phyloP scores from a whole-genome alignment of 2,329 filamentous ascomycete species.

The Coniochaeta hoffmannii region DNA sequence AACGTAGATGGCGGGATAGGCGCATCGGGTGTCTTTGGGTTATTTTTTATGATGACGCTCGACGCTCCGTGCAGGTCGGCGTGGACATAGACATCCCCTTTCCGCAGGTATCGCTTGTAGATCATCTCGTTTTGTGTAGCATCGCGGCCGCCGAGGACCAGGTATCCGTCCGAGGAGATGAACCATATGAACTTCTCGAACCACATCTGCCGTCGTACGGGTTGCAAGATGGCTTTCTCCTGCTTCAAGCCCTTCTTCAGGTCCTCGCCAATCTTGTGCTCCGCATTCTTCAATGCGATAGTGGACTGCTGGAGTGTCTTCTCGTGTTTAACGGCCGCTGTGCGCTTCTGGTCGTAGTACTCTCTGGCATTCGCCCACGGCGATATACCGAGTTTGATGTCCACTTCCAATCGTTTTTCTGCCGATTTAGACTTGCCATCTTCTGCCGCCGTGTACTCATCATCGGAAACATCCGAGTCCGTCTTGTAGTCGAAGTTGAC shows the following conservation, averaged over 20 bases:
- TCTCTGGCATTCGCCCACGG: slow-evolving; percentile 86
- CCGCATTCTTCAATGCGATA: slow-evolving; percentile 79
- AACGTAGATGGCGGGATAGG: slow-evolving; percentile 89
- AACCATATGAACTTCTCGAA: slow-evolving; percentile 98
- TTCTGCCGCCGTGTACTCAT: slow-evolving; percentile 21
- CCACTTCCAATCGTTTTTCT: slow-evolving; percentile 59
- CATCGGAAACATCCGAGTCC: slow-evolving; percentile 51
- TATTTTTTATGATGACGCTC: slow-evolving; percentile 87
- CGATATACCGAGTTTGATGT: slow-evolving; percentile 75
- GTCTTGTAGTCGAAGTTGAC: slow-evolving; percentile 47
- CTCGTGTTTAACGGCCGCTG: slow-evolving; percentile 77
- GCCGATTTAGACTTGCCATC: slow-evolving; percentile 27
- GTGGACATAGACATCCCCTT: slow-evolving; percentile 87
- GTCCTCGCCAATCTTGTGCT: slow-evolving; percentile 80
- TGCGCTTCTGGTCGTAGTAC: slow-evolving; percentile 86
- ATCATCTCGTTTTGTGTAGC: slow-evolving; percentile 83
- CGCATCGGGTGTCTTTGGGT: slow-evolving; percentile 65
- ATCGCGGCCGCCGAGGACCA: slow-evolving; percentile 85
- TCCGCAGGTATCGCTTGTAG: slow-evolving; percentile 79
- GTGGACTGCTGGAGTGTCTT: slow-evolving; percentile 77
- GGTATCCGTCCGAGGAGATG: slow-evolving; percentile 88
- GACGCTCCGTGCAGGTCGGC: slow-evolving; percentile 81
- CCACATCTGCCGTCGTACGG: slow-evolving; percentile 79
- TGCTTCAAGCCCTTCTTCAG: slow-evolving; percentile 84
- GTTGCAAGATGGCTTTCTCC: slow-evolving; percentile 80